phyloP scores from a whole-genome alignment of 2,329 filamentous ascomycete species.

The Hymenoscyphus fructigenus region DNA sequence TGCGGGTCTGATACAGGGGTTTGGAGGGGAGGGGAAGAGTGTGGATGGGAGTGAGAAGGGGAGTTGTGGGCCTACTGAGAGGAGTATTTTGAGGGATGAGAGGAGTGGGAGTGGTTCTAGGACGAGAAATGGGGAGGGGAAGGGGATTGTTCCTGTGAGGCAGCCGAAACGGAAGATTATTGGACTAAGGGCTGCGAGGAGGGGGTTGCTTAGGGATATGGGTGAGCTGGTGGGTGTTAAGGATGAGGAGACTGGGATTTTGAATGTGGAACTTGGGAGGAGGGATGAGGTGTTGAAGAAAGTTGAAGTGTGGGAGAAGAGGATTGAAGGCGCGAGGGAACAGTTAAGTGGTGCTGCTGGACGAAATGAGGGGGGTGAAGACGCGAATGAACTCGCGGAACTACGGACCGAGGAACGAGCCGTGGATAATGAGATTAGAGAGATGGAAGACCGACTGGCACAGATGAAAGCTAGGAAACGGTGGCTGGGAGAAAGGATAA shows the following conservation, averaged over 20 bases:
- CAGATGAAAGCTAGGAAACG: constrained; percentile 59
- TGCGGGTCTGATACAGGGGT: constrained; percentile 41
- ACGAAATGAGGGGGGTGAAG: constrained; percentile 45
- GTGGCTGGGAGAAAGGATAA: constrained; percentile 59
- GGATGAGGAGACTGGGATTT: constrained; percentile 62
- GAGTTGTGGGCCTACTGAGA: constrained; percentile 34
- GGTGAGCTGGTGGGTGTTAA: constrained; percentile 64
- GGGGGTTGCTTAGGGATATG: constrained; percentile 63
- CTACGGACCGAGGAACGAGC: constrained; percentile 54
- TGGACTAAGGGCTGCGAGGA: constrained; percentile 61
- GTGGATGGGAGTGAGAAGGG: constrained; percentile 42
- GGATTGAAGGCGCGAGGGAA: constrained; percentile 39
- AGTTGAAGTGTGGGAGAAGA: constrained; percentile 53
- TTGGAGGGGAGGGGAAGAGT: constrained; percentile 28
- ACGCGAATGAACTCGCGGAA: constrained; percentile 58
- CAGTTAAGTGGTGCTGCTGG: constrained; percentile 55
- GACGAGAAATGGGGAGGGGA: constrained; percentile 10
- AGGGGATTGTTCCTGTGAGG: constrained; percentile 56
- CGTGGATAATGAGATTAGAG: constrained; percentile 62
- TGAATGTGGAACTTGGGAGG: constrained; percentile 56
- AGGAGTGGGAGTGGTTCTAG: constrained; percentile 23
- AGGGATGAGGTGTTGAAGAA: constrained; percentile 58
- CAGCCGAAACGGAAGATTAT: constrained; percentile 54
- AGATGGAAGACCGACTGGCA: constrained; percentile 63
- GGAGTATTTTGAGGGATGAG: constrained; percentile 16